A percentile compares a stretch with the other conserved stretches of the same genome.
Evolutionary conservation across 2,329 filamentous ascomycete species (phyloP).

Genomic region (Colletotrichum sp.): DNA sequence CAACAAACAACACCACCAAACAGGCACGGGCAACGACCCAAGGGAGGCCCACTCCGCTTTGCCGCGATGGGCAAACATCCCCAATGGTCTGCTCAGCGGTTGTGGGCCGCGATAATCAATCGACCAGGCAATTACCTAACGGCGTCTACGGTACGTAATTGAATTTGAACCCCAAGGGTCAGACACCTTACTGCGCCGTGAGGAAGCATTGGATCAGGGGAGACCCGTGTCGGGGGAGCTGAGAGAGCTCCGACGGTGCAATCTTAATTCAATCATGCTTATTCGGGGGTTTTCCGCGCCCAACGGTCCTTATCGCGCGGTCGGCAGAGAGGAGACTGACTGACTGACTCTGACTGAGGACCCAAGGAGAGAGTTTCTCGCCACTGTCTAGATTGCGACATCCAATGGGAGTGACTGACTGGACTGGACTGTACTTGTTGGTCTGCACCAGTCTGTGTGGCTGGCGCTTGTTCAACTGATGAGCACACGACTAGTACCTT

Average conservation of each 20-base stretch:
- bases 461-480: background rate
- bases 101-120: background rate
- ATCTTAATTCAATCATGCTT: slow-evolving; percentile 20
- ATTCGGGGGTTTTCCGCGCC: background rate
- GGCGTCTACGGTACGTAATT: background rate
- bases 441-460: background rate
- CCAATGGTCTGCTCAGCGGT: background rate
- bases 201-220: background rate
- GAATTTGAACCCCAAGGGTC: background rate
- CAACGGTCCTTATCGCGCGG: slow-evolving; percentile 1
- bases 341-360: background rate
- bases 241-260: background rate
- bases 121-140: background rate
- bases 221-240: background rate
- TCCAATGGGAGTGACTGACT: background rate
- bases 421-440: background rate
- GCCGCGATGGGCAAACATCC: background rate
- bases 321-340: background rate
- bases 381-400: background rate
- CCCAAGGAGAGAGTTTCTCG: background rate
- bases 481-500: background rate
- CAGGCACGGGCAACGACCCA: background rate
- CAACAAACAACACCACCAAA: background rate
- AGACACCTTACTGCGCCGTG: background rate
- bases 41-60: background rate